A percentile compares a stretch with the other conserved stretches of the same genome.
Evolutionary conservation across 306 rosid species (phyloP).

Genomic region (Cajanus cajan): DNA sequence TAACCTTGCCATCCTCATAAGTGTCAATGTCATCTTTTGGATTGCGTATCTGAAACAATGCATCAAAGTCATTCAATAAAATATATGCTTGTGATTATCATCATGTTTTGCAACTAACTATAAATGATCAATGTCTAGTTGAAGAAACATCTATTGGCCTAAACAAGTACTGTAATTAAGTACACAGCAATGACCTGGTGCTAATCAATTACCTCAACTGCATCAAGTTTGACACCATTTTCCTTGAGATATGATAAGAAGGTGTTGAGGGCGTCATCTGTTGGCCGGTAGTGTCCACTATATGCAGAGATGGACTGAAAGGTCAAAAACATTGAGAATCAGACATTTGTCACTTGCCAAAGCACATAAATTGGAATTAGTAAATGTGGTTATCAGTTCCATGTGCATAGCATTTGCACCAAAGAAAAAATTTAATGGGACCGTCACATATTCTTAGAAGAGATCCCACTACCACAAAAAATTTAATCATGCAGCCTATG

Average conservation of each 20-base stretch:
- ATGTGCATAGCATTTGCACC: background rate
- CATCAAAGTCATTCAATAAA: constrained; percentile 3
- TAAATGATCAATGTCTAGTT: background rate
- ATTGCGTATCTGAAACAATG: constrained; percentile 54
- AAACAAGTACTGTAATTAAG: background rate
- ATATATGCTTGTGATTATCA: background rate
- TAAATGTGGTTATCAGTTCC: background rate
- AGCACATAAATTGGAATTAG: background rate
- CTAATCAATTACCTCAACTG: constrained; percentile 68
- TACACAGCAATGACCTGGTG: background rate
- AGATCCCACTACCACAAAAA: background rate
- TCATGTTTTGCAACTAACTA: background rate
- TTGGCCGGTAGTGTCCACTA: constrained; percentile 97
- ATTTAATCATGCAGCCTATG: background rate
- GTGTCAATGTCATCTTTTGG: constrained; percentile 55
- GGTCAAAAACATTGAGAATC: constrained; percentile 35
- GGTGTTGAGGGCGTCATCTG: constrained; percentile 62
- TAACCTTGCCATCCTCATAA: constrained; percentile 46
- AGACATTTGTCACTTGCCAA: constrained; percentile 16
- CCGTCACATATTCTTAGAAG: constrained; percentile 2
- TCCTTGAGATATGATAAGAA: constrained; percentile 65
- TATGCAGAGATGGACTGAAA: constrained; percentile 86
- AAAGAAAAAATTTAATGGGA: background rate
- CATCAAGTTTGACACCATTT: constrained; percentile 70
- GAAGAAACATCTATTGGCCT: background rate